Evolutionary conservation across 208 protist species (phyloP).

Genomic region (Acanthamoeba polyphaga): DNA sequence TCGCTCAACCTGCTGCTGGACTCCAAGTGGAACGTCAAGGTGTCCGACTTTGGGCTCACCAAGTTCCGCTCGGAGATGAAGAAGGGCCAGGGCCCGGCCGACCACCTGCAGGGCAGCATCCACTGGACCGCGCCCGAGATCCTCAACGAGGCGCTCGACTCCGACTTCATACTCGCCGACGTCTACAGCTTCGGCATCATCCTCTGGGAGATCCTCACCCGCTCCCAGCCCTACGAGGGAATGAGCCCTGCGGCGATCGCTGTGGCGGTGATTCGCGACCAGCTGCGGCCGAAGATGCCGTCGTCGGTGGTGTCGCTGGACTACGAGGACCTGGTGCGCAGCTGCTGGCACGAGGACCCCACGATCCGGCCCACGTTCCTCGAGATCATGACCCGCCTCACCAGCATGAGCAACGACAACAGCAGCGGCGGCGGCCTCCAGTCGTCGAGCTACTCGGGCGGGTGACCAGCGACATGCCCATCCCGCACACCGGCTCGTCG

Average conservation of each 20-base stretch:
- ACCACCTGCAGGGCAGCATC: not conserved
- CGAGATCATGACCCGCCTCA: constrained; percentile 48
- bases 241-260: constrained; percentile 56
- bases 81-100: not conserved
- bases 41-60: constrained; percentile 41
- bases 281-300: not conserved
- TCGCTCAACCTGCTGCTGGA: constrained; percentile 41
- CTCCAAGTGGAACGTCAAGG: constrained; percentile 45
- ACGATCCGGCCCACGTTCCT: constrained; percentile 41
- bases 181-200: constrained; percentile 47
- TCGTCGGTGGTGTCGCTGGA: not conserved
- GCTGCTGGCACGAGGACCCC: constrained; percentile 53
- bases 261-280: constrained; percentile 59
- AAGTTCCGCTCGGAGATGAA: constrained; percentile 68
- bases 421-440: not conserved
- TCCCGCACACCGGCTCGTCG: not conserved
- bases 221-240: not conserved
- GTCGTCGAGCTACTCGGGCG: constrained; percentile 1
- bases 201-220: not conserved
- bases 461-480: not conserved
- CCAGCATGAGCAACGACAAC: not conserved
- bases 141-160: not conserved
- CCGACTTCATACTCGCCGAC: constrained; percentile 17
- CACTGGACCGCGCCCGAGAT: constrained; percentile 54
- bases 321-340: not conserved